Percentiles rank a stretch among this genome's conserved stretches.
Conservation (phyloP, 306 rosid genomes). For the Pyrus betulifolia region DNA sequence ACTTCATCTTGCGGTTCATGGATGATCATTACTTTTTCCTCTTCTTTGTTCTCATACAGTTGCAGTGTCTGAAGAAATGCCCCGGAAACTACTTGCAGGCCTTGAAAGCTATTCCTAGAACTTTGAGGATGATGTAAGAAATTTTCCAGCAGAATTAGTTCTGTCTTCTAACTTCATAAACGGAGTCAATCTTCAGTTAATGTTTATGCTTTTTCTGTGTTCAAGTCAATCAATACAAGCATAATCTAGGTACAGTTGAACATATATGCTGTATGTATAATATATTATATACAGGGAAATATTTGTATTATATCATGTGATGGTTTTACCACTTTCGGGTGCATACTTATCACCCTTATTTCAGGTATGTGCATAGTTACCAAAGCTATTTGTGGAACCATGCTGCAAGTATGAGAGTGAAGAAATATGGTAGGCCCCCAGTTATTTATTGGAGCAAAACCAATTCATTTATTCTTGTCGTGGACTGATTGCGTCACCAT, state of each 20-base stretch:
- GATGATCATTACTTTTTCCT: neutral
- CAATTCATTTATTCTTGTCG: neutral
- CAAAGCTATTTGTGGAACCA: slow-evolving; percentile 98
- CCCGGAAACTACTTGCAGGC: slow-evolving; percentile 87
- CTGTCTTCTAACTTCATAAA: neutral
- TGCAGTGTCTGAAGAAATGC: slow-evolving; percentile 69
- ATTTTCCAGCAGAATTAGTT: neutral
- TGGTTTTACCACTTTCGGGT: too few species aligned
- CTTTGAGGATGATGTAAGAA: slow-evolving; percentile 95
- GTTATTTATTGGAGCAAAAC: neutral
- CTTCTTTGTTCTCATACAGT: slow-evolving; percentile 42
- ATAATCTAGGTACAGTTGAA: neutral
- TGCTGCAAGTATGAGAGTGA: slow-evolving; percentile 85
- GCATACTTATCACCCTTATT: neutral
- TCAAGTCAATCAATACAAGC: neutral
- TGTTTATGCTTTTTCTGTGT: neutral
- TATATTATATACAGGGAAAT: too few species aligned
- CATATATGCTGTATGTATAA: too few species aligned
- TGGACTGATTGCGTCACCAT: neutral
- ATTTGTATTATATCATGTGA: too few species aligned
- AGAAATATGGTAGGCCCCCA: slow-evolving; percentile 64
- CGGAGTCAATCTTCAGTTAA: neutral
- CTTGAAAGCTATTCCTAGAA: slow-evolving; percentile 80
- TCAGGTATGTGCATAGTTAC: slow-evolving; percentile 93
- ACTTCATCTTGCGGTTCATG: neutral